Evolutionary conservation across 345 rosid species (phyloP).

Genomic region (Eucalyptus rudis): DNA sequence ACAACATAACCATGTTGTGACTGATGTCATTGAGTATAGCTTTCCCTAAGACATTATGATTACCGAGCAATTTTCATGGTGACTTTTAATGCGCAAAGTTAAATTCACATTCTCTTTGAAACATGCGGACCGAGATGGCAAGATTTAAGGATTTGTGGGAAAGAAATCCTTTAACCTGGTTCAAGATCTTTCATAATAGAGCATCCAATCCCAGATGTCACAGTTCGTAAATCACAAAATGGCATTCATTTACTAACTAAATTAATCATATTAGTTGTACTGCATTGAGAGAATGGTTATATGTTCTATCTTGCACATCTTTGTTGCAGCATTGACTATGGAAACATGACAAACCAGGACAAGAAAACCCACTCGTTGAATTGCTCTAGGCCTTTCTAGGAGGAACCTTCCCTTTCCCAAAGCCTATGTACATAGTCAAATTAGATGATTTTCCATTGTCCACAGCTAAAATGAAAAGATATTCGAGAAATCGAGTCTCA

Average conservation of each 20-base stretch:
- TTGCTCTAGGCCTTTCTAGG: not conserved
- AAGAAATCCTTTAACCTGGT: not conserved
- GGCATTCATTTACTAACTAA: not conserved
- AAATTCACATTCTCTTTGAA: not conserved
- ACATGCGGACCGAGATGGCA: not conserved
- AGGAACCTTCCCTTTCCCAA: not conserved
- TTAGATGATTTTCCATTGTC: not conserved
- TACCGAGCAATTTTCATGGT: not conserved
- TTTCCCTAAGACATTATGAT: not conserved
- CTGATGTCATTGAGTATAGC: not conserved
- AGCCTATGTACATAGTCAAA: not conserved
- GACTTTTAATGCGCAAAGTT: not conserved
- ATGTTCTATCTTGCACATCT: not conserved
- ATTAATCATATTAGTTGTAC: not conserved
- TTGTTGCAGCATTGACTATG: not conserved
- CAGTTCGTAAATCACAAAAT: not conserved
- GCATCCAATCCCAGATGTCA: not conserved
- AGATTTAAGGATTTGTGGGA: not conserved
- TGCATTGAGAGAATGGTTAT: not conserved
- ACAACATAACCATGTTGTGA: not conserved
- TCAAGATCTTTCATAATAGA: not conserved
- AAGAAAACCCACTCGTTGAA: not conserved
- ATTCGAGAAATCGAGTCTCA: not conserved
- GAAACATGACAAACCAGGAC: not conserved
- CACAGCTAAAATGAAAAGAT: not conserved